Conservation (phyloP, 2,329 filamentous ascomycete species). For the Fusarium pseudograminearum region DNA sequence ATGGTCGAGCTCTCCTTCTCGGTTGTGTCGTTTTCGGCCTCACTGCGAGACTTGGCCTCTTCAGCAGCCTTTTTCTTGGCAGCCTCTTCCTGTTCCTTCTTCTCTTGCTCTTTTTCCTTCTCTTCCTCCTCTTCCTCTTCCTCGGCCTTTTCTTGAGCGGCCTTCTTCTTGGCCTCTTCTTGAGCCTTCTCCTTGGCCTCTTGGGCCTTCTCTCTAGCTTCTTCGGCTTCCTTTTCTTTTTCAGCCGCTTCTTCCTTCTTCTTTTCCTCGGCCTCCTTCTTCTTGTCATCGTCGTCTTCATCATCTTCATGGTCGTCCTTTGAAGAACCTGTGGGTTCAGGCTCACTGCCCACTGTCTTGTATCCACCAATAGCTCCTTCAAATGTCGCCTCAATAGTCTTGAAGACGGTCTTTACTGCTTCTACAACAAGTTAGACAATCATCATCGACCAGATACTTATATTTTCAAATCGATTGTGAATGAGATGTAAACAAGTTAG, state of each 20-base stretch:
- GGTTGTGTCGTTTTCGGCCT: constrained; percentile 18
- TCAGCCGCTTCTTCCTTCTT: constrained; percentile 37
- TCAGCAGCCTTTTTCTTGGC: constrained; percentile 31
- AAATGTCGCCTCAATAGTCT: constrained; percentile 57
- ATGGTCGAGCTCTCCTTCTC: constrained; percentile 27
- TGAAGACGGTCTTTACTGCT: constrained; percentile 56
- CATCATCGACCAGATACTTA: neutral
- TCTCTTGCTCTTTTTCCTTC: constrained; percentile 31
- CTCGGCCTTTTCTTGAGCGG: constrained; percentile 23
- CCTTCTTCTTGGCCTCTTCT: constrained; percentile 29
- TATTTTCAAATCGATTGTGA: neutral
- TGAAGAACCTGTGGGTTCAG: constrained; percentile 30
- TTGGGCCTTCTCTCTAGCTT: constrained; percentile 36
- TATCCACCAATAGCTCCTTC: constrained; percentile 59
- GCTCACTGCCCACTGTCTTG: constrained; percentile 50
- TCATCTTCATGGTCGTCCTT: constrained; percentile 21
- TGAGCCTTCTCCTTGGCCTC: constrained; percentile 38
- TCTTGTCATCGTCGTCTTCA: constrained; percentile 8
- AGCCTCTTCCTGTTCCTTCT: constrained; percentile 35
- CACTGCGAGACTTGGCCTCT: constrained; percentile 28
- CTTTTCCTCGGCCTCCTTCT: constrained; percentile 26
- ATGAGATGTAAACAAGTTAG: neutral
- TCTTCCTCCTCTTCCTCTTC: constrained; percentile 29
- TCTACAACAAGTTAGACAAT: constrained; percentile 40
- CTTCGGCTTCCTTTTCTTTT: constrained; percentile 31